These are phyloP conservation scores for Eragrostis curvula DNA, from an alignment of 176 grass and related monocot species.

Conservation along the genomic window DNA sequence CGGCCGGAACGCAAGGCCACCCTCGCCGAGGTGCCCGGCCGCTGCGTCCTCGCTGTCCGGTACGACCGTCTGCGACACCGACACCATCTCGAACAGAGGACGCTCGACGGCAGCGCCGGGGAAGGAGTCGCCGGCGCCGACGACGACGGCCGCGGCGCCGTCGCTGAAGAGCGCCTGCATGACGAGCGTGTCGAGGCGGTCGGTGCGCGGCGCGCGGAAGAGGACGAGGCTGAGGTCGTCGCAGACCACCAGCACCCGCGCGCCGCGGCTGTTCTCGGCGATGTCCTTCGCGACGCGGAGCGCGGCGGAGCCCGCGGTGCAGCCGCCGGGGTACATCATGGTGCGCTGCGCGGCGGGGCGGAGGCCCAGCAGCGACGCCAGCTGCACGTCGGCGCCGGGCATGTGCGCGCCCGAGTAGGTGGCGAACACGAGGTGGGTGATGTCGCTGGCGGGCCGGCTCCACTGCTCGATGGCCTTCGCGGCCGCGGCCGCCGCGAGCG, in stretches of 20 bases:
- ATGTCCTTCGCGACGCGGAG: slow-evolving; percentile 57
- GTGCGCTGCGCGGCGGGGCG: slow-evolving; percentile 2
- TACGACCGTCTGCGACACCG: no score
- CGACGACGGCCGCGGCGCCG: slow-evolving; percentile 31
- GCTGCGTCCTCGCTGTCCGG: no score
- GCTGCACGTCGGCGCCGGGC: slow-evolving; percentile 46
- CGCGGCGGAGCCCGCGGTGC: slow-evolving; percentile 31
- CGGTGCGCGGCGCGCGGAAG: slow-evolving; percentile 37
- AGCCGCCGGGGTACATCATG: slow-evolving; percentile 34
- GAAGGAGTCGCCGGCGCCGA: background rate
- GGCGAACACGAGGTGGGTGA: slow-evolving; percentile 57
- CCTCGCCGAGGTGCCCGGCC: background rate
- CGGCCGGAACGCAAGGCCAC: slow-evolving; percentile 34
- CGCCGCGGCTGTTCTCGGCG: slow-evolving; percentile 45
- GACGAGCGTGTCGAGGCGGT: slow-evolving; percentile 34
- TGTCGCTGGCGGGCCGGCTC: slow-evolving; percentile 41
- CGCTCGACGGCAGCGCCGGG: background rate
- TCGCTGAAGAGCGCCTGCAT: slow-evolving; percentile 52
- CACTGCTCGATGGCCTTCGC: slow-evolving; percentile 51
- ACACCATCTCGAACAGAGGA: no score
- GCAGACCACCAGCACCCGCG: slow-evolving; percentile 44
- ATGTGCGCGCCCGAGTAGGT: slow-evolving; percentile 42
- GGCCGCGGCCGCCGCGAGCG: slow-evolving; percentile 43
- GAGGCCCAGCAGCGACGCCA: slow-evolving; percentile 49
- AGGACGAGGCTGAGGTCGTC: slow-evolving; percentile 40